Percentiles rank a stretch among this genome's conserved stretches.
Evolutionary conservation across 305 asterid species (phyloP).

Genomic region (Fraxinus sp.): DNA sequence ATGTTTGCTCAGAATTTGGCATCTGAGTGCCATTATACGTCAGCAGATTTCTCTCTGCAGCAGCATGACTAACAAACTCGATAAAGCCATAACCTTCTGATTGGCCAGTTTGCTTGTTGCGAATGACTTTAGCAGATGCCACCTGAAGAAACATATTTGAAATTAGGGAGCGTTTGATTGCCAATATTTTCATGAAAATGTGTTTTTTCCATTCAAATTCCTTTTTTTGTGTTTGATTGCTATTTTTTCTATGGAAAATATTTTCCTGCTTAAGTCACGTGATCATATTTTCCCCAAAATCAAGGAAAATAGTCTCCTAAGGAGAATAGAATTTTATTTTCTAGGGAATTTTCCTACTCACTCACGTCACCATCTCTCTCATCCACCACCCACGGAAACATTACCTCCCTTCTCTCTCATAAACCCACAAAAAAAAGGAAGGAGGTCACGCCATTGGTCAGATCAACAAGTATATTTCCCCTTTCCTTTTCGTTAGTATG

Average conservation of each 20-base stretch:
- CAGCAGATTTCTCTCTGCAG: constrained; percentile 60
- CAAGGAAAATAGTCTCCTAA: background rate
- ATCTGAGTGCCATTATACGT: constrained; percentile 54
- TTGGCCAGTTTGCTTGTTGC: constrained; percentile 55
- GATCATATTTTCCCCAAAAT: background rate
- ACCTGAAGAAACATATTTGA: constrained; percentile 34
- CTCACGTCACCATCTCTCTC: background rate
- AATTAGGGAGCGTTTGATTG: background rate
- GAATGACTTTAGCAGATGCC: constrained; percentile 58
- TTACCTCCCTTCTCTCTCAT: background rate
- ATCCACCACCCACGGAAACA: background rate
- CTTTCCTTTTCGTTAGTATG: background rate
- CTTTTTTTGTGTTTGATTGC: background rate
- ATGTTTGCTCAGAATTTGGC: constrained; percentile 65
- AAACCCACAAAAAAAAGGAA: background rate
- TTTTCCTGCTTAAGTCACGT: background rate
- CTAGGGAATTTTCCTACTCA: background rate
- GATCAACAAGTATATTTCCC: constrained; percentile 56
- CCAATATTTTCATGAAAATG: background rate
- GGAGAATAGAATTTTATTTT: background rate
- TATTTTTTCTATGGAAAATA: background rate
- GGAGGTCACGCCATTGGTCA: constrained; percentile 62
- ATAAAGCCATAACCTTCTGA: constrained; percentile 78
- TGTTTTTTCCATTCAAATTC: background rate
- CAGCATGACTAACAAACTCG: constrained; percentile 64